Base-by-base conservation (phyloP, 106 monocot genomes). In the Gastrodia elata region DNA sequence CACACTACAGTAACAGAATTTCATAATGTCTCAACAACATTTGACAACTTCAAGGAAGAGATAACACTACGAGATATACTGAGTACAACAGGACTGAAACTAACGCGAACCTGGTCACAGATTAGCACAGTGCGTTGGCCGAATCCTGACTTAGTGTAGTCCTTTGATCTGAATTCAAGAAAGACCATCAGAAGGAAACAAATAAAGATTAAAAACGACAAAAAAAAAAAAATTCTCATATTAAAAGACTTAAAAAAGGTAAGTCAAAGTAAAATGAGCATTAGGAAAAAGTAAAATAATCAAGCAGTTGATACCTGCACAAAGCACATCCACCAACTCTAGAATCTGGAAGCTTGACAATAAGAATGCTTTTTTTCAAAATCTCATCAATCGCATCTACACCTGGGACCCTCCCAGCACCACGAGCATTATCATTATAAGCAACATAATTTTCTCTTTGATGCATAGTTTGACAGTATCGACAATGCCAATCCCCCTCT, bases 351-450 rank as follows among this genome's bases (percentile, higher is more conserved):
- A 82, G 76, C 77, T 85, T 82, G 58, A 85, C 87, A 83, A 89
- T 84, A 41, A 91, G 89, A 49, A 95, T 89, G 59, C 89, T 85
- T 64, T 88, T 64, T 34, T 80, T 74, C 73, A 89, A 75, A 36
- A 95, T 95, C 73, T 91, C 74, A 55, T 95, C 85, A 56, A 95
- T 85, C 22, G 91, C 85, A 81, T 95, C 95, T 46, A 87, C 85
- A 64, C 95, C 91, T 15, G 82, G 80, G 82, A 95, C 80, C 74
- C 95, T 91, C 44, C 95, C 95, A 77, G 89, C 91, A 75, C 91
- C 91, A 76, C 87, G 85, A 15, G 94, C 94, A 89, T 95, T 95
- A 64, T 85, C 75, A 73, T 85, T 88, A 78, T 73, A 38, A 8
- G 74, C 68, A 14, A 85, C 40, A 78, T 48, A 67, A 14, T 64